Evolutionary conservation across 2,329 filamentous ascomycete species (phyloP), one percentile per base, ranked within the genome.

Genomic region (Pseudogymnoascus sp.): DNA sequence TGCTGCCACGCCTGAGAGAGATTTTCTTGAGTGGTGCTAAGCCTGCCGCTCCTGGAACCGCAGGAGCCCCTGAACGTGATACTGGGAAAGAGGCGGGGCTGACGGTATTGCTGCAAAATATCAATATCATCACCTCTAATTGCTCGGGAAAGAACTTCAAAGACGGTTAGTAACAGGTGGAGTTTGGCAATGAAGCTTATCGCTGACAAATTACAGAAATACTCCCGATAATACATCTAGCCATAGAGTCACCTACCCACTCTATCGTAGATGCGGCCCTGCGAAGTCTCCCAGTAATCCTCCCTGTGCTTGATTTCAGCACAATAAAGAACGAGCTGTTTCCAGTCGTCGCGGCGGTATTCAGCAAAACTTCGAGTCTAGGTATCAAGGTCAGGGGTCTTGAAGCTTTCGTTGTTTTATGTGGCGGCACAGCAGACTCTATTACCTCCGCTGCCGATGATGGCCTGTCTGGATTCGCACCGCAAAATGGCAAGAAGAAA

Each of bases 301-400:
- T 97, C 4, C 91, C 92, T 0, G 86, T 95, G 2, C 85, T 99
- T 6, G 95, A 99, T 75, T 97, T 97, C 69, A 96, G 89, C 68
- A 97, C 93, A 0, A 93, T 97, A 70, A 99, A 97, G 76, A 95
- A 96, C 69, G 93, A 97, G 66, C 82, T 99, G 0, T 99, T 99
- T 74, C 95, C 95, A 0, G 87, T 96, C 1, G 90, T 99, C 66
- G 91, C 93, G 1, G 79, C 83, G 7, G 95, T 97, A 0, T 99
- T 99, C 72, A 92, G 89, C 69, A 93, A 90, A 72, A 99, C 95
- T 0, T 96, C 86, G 72, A 97, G 92, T 73, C 83, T 99, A 63
- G 90, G 89, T 5, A 97, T 99, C 78, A 99, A 99, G 75, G 89
- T 97, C 36, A 86, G 92, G 31, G 93, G 93, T 3, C 78, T 97